Evolutionary conservation across 345 rosid species (phyloP), one percentile per base, ranked within the genome.

Genomic region (Eucalyptus sideroxylon): DNA sequence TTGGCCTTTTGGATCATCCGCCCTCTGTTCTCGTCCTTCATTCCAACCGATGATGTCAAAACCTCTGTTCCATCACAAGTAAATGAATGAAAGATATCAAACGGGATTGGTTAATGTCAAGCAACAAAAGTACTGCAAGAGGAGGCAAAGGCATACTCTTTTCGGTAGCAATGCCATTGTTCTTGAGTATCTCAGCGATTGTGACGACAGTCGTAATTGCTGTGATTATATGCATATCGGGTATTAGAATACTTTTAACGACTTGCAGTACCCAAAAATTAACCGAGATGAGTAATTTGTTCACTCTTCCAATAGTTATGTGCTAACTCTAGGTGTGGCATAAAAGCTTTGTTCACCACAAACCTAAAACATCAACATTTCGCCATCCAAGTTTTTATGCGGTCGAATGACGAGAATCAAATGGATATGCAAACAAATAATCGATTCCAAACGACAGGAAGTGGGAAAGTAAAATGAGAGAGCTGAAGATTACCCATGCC

Each of bases 131-230:
- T 37, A 8, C 87, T 42, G 13, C 55, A 44, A 17, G 56, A 6
- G 6, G 6, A 51, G 83, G 67, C 50, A 62, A 1, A 27, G 40
- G 82, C 96, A 91, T 93, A 98, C 98, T 97, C 93, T 96, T 97
- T 93, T 96, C 98, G 8, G 93, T 95, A 19, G 97, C 99, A 27
- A 98, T 88, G 77, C 98, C 99, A 91, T 95, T 98, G 88, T 96
- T 97, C 96, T 98, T 98, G 92, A 98, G 91, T 77, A 98, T 98
- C 93, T 98, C 98, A 16, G 99, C 97, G 89, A 98, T 95, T 37
- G 96, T 95, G 34, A 95, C 97, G 26, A 95, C 98, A 6, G 97
- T 95, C 16, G 98, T 92, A 88, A 96, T 96, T 81, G 97, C 97
- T 96, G 92, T 30, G 12, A 27, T 34, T 80, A 90, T 21, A 56